Percentiles rank a stretch among this genome's conserved stretches.
Evolutionary conservation across 2,329 filamentous ascomycete genomes (phyloP).

Genomic region (Cryphonectria japonica): DNA sequence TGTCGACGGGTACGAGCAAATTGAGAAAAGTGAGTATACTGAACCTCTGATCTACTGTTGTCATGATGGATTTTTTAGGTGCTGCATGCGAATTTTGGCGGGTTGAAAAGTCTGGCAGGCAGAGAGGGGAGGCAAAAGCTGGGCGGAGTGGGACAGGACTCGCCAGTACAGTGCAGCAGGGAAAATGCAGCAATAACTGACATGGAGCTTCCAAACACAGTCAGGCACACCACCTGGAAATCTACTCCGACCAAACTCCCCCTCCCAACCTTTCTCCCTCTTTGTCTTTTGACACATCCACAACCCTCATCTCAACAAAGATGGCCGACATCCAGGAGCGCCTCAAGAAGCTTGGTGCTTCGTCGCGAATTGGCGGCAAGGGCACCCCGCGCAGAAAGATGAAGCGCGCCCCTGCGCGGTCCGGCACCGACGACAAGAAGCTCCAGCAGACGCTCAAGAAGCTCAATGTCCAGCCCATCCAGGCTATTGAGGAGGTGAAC

Average conservation of each 20-base stretch:
- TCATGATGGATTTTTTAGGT: not conserved
- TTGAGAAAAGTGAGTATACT: conserved; percentile 26
- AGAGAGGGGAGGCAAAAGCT: conserved; percentile 9
- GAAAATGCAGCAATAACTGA: conserved; percentile 26
- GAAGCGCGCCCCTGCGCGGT: conserved; percentile 95
- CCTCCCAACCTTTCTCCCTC: conserved; percentile 29
- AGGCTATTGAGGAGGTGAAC: conserved; percentile 99
- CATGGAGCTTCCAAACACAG: conserved; percentile 24
- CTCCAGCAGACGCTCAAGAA: conserved; percentile 97
- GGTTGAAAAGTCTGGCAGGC: not conserved
- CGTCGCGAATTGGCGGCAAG: conserved; percentile 81
- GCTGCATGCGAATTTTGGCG: not conserved
- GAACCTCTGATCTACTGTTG: conserved; percentile 6
- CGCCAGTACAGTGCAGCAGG: conserved; percentile 12
- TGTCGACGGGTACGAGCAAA: conserved; percentile 28
- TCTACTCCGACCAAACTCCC: conserved; percentile 23
- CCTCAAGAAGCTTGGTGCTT: conserved; percentile 61
- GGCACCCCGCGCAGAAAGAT: conserved; percentile 96
- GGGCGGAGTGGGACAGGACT: conserved; percentile 4
- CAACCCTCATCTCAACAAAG: conserved; percentile 31
- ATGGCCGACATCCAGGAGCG: conserved; percentile 63
- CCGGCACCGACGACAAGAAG: conserved; percentile 99
- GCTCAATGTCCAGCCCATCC: conserved; percentile 99
- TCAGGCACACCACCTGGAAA: conserved; percentile 28
- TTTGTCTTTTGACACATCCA: not conserved